Evolutionary conservation across 805 yeast genomes (phyloP).

Genomic region (Candida taoyuanica): DNA sequence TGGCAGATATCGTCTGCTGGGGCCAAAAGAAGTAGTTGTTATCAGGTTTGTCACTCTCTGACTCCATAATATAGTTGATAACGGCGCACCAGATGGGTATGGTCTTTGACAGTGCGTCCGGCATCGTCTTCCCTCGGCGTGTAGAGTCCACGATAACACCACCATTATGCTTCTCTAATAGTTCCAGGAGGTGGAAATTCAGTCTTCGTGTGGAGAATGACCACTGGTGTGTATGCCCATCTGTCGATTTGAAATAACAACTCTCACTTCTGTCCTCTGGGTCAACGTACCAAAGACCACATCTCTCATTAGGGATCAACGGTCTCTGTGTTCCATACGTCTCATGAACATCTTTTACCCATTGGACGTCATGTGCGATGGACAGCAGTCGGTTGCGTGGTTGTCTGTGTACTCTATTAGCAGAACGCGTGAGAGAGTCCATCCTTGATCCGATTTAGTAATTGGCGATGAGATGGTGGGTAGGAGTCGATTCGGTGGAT

Average conservation of each 20-base stretch:
- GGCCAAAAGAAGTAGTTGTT: conserved; percentile 44
- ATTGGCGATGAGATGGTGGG: no score
- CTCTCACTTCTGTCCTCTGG: conserved; percentile 39
- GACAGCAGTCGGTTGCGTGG: conserved; percentile 63
- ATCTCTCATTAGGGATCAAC: conserved; percentile 70
- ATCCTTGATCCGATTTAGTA: no score
- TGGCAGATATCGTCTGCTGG: conserved; percentile 45
- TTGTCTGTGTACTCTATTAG: conserved; percentile 30
- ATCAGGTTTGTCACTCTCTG: conserved; percentile 8
- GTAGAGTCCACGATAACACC: conserved; percentile 76
- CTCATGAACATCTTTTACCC: conserved; percentile 38
- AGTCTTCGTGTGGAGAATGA: conserved; percentile 66
- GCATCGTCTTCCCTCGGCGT: conserved; percentile 76
- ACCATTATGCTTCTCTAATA: conserved; percentile 41
- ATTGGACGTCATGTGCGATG: conserved; percentile 57
- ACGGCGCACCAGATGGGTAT: conserved; percentile 92
- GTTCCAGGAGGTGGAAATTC: conserved; percentile 63
- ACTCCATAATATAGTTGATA: conserved; percentile 46
- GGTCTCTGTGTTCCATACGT: conserved; percentile 33
- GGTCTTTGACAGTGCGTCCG: conserved; percentile 84
- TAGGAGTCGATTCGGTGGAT: no score
- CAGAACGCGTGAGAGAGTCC: background rate
- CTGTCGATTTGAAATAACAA: conserved; percentile 84
- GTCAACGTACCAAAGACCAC: conserved; percentile 81
- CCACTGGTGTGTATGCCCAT: conserved; percentile 86